Evolutionary conservation across 2,329 filamentous ascomycete species (phyloP).

Genomic region (Aureobasidium lini): DNA sequence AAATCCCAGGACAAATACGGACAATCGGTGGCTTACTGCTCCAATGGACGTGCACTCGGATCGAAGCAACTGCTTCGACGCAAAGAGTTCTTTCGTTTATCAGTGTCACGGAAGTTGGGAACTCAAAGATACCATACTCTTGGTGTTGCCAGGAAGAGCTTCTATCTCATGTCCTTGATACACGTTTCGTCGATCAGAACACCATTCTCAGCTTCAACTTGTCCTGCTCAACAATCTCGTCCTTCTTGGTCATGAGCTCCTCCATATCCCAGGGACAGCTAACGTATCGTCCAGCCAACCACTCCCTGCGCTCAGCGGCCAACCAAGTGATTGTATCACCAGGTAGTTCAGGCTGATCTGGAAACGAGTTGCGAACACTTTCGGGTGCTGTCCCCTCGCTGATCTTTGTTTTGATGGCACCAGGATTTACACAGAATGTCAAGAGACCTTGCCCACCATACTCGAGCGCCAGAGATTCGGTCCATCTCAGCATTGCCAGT

Average conservation of each 20-base stretch:
- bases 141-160: too few relatives aligned
- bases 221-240: slow-evolving; percentile 29
- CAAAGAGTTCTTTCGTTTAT: too few relatives aligned
- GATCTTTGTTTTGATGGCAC: slow-evolving; percentile 39
- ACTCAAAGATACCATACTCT: too few relatives aligned
- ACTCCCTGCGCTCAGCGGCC: slow-evolving; percentile 28
- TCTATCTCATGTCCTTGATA: too few relatives aligned
- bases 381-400: slow-evolving; percentile 28
- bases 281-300: slow-evolving; percentile 33
- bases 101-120: too few relatives aligned
- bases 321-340: slow-evolving; percentile 27
- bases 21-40: too few relatives aligned
- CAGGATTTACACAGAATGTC: slow-evolving; percentile 39
- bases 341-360: slow-evolving; percentile 26
- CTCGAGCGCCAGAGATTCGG: slow-evolving; percentile 38
- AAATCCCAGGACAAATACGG: too few relatives aligned
- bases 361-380: slow-evolving; percentile 18
- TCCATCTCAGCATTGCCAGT: slow-evolving; percentile 37
- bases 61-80: too few relatives aligned
- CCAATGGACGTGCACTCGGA: too few relatives aligned
- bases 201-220: slow-evolving; percentile 26
- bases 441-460: slow-evolving; percentile 37
- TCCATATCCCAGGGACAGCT: slow-evolving; percentile 33
- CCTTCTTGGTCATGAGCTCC: slow-evolving; percentile 27
- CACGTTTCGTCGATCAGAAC: too few relatives aligned